Base-by-base conservation (phyloP, 1,284 basidiomycete genomes). In the Fomitiporia mediterranea region DNA sequence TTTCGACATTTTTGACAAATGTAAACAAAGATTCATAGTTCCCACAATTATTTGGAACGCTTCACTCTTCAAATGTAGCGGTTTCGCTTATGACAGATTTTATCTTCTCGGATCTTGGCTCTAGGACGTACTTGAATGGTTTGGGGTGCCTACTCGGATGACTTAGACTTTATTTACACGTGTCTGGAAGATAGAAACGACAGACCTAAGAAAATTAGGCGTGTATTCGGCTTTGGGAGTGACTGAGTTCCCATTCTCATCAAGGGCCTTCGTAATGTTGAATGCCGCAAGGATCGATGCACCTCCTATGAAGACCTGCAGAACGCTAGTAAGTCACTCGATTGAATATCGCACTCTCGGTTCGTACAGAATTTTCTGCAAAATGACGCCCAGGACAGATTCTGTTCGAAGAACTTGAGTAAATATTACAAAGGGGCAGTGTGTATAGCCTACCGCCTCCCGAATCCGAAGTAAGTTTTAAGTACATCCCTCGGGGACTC, bases 251-350 rank as follows among this genome's bases (percentile, higher is more conserved):
- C 58, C 58, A 13, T 49, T n/a, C 19, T 46, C 50, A 39, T 56
- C 51, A 9, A 60, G 17, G 8, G 51, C 54, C 23, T 48, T 52
- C 13, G 13, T 15, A 27, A 60, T 47, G n/a, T 56, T 37, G 34
- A 60, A 56, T 6, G 50, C 39, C 13, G 54, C 48, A 3, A 60
- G 44, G 19, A 60, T 42, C 2, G 52, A 50, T 13, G 47, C 52
- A 27, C 48, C 23, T 15, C 34, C 43, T 15, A 57, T 46, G 34
- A 57, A 57, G 25, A 57, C 11, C 56, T 57, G 46, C 3, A 37
- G 19, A 30, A 34, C 23, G 15, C 8, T 7, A 23, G 19, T 40
- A 30, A 28, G 15, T 27, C 9, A 9, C 17, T n/a, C 0, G 42
- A 27, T 37, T 19, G 23, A 34, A 4, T 17, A 13, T 19, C 13